Conservation (phyloP, 108 stramenopile genomes). For the Fragilaria crotonensis region DNA sequence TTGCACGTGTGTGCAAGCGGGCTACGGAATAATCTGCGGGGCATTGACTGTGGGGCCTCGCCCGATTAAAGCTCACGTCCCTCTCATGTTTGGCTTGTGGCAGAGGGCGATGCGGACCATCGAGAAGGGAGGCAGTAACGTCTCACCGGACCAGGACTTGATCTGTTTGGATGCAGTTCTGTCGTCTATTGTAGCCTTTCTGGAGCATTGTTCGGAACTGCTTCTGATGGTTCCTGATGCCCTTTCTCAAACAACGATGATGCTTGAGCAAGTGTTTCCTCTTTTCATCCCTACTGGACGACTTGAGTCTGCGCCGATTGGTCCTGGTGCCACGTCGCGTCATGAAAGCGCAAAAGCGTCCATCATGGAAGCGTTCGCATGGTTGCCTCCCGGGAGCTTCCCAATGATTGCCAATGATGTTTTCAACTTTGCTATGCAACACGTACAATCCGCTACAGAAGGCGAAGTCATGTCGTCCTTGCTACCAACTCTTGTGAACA, state of each 20-base stretch:
- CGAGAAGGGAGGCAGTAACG: conserved; percentile 30
- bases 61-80: conserved; percentile 43
- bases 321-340: conserved; percentile 36
- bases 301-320: conserved; percentile 36
- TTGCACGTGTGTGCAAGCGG: conserved; percentile 70
- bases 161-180: conserved; percentile 65
- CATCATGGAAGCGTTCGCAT: conserved; percentile 81
- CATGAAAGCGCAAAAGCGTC: conserved; percentile 70
- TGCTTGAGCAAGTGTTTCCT: conserved; percentile 70
- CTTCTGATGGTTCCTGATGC: conserved; percentile 79
- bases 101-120: conserved; percentile 37
- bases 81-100: conserved; percentile 55
- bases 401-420: conserved; percentile 75
- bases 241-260: conserved; percentile 45
- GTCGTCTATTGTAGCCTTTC: conserved; percentile 60
- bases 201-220: conserved; percentile 66
- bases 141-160: conserved; percentile 54
- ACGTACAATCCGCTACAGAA: conserved; percentile 58
- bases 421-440: conserved; percentile 61
- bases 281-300: conserved; percentile 49
- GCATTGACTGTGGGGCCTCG: conserved; percentile 61
- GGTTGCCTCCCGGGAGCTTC: conserved; percentile 84
- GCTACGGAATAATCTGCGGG: conserved; percentile 63
- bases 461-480: conserved; percentile 60
- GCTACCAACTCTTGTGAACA: conserved; percentile 49